Base-by-base conservation (phyloP, 148 eudicot species). In the Arbutus unedo region DNA sequence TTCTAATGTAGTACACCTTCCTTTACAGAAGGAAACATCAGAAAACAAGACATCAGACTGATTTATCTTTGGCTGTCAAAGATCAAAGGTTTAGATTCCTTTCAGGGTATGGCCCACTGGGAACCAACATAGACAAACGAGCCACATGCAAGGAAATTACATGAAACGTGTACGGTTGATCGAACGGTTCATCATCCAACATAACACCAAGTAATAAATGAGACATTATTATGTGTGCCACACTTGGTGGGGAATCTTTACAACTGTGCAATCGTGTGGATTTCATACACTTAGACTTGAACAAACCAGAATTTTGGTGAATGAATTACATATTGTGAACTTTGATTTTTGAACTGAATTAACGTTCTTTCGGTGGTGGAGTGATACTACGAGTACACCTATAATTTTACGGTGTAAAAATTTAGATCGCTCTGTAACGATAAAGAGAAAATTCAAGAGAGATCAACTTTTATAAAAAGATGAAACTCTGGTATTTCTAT, bases 41-140 rank as follows among this genome's bases (percentile, higher is more conserved):
- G 44, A 23, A 23, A 25, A 25, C 2, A 16, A 4, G 18, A 59
- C 31, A 57, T 16, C 25, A 2, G 47, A n/a, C 4, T 0, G 51
- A 41, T 77, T 56, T n/a, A 19, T 31, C 1, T 54, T 50, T 43
- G 80, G 6, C 31, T 11, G 43, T 55, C 10, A n/a, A n/a, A n/a
- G n/a, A n/a, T 31, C 67, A 77, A n/a, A 57, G 5, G 9, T 57
- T 57, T 56, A 38, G 43, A 78, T 56, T 57, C 8, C 38, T 66
- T 43, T 9, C 18, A 41, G 16, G 23, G 38, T 18, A 43, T 56
- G 81, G 81, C 81, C 81, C 81, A 57, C 81, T 7, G 3, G 50
- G 31, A 59, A 78, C 57, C 81, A 78, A 43, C 80, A 18, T 41
- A 43, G 50, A 77, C 43, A 16, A 38, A 55, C 38, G 67, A 78